Conservation (phyloP, 352 stramenopile genomes). For the Pythium chondricola region DNA sequence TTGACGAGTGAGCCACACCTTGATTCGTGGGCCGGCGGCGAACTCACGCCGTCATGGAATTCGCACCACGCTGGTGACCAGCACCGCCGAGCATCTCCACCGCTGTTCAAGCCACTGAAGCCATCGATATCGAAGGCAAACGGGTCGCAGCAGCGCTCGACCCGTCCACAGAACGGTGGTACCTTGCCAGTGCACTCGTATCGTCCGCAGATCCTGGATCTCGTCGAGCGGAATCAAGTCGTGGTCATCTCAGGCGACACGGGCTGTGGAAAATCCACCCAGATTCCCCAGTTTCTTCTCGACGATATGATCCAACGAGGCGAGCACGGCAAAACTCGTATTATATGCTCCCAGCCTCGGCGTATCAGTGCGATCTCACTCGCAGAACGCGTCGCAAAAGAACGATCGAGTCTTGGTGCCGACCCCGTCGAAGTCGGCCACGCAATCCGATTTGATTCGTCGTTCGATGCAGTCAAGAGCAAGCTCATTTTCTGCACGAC, state of each 20-base stretch:
- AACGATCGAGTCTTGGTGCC: slow-evolving; percentile 49
- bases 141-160: background rate
- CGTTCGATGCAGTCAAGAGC: slow-evolving; percentile 67
- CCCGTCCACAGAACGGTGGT: too few relatives aligned
- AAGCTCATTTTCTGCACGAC: slow-evolving; percentile 98
- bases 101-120: slow-evolving; percentile 42
- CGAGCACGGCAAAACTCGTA: slow-evolving; percentile 49
- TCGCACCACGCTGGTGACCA: slow-evolving; percentile 6
- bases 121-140: background rate
- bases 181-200: slow-evolving; percentile 60
- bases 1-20: slow-evolving; percentile 5
- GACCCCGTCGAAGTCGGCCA: slow-evolving; percentile 85
- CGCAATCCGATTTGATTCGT: slow-evolving; percentile 88
- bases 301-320: slow-evolving; percentile 71
- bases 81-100: background rate
- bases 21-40: slow-evolving; percentile 6
- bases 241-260: slow-evolving; percentile 93
- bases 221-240: slow-evolving; percentile 75
- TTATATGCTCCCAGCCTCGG: slow-evolving; percentile 93
- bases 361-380: slow-evolving; percentile 90
- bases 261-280: slow-evolving; percentile 91
- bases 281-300: slow-evolving; percentile 92
- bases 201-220: slow-evolving; percentile 54
- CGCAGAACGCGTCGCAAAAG: slow-evolving; percentile 77
- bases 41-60: slow-evolving; percentile 27